phyloP scores from a whole-genome alignment of 192 early-diverging fungal genomes.

The Irineochytrium annulatum region DNA sequence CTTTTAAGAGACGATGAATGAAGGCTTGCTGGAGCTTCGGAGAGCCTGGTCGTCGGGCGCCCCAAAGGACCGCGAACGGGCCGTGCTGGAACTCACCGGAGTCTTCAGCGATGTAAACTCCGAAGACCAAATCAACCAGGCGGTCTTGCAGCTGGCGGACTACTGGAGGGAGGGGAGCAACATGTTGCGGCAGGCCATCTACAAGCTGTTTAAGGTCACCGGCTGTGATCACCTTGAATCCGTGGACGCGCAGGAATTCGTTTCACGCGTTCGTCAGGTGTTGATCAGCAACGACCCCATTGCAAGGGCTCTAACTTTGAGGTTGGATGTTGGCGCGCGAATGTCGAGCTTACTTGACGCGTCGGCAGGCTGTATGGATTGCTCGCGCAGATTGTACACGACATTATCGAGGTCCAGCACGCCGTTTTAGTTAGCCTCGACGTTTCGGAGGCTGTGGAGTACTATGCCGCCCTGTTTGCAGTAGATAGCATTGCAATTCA shows the following conservation, averaged over 20 bases:
- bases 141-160: too few relatives aligned
- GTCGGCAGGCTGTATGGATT: conserved; percentile 8
- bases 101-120: too few relatives aligned
- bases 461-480: conserved; percentile 17
- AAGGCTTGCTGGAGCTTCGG: too few relatives aligned
- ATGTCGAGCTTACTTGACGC: not conserved
- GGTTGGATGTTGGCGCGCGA: not conserved
- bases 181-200: too few relatives aligned
- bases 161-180: too few relatives aligned
- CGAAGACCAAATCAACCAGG: too few relatives aligned
- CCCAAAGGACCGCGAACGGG: too few relatives aligned
- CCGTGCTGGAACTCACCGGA: too few relatives aligned
- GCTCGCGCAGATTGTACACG: conserved; percentile 5
- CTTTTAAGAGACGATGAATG: too few relatives aligned
- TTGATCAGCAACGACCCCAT: conserved; percentile 15
- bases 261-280: conserved; percentile 8
- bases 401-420: conserved; percentile 14
- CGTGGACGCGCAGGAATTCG: not conserved
- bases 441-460: conserved; percentile 8
- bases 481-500: conserved; percentile 3
- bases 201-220: too few relatives aligned
- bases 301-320: conserved; percentile 12
- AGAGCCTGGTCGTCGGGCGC: too few relatives aligned
- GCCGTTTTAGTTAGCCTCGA: conserved; percentile 15
- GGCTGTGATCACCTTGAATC: too few relatives aligned